Base-by-base conservation (phyloP, 768 basidiomycete genomes). In the Mycena rebaudengoi region DNA sequence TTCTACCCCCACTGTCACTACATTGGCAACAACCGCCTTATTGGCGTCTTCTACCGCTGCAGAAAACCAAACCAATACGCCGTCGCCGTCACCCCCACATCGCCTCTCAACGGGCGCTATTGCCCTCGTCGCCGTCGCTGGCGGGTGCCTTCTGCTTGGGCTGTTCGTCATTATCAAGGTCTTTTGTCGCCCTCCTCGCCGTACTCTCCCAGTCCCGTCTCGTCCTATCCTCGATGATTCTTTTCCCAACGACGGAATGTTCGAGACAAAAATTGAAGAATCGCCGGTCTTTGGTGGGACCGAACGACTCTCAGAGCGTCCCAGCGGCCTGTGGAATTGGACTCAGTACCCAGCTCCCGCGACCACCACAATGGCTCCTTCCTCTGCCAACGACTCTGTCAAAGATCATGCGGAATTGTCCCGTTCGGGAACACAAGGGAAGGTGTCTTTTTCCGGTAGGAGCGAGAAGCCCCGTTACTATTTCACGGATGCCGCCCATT, bases 261-360 rank as follows among this genome's bases (percentile, higher is more conserved):
- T 76, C 59, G 75, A 79, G 33, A 53, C 58, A 13, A 64, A 68
- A 41, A 71, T 79, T 8, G 85, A 88, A 56, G 88, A 88, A 25
- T 92, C 91, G 3, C 90, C 89, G 25, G 76, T 92, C 33, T 93
- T 94, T 68, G 91, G 91, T n/a, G 91, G 92, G 2, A 87, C 88
- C 69, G 91, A 92, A 68, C 70, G 81, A 41, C 75, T 84, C 33
- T 83, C 85, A 18, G 62, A 53, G 62, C 66, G 54, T 23, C 67
- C 56, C n/a, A 80, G 76, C 7, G 79, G 83, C 7, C 72, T 81
- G 18, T 89, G 86, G 84, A 82, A 81, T 50, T 88, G 86, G 86
- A 82, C 85, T 0, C 84, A 85, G 65, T 87, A 86, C 66, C 71
- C 79, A 30, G 82, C 80, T 41, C 79, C 82, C 13, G 76, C 65